Base-by-base conservation (phyloP, 345 rosid genomes). In the Eutrema japonicum region DNA sequence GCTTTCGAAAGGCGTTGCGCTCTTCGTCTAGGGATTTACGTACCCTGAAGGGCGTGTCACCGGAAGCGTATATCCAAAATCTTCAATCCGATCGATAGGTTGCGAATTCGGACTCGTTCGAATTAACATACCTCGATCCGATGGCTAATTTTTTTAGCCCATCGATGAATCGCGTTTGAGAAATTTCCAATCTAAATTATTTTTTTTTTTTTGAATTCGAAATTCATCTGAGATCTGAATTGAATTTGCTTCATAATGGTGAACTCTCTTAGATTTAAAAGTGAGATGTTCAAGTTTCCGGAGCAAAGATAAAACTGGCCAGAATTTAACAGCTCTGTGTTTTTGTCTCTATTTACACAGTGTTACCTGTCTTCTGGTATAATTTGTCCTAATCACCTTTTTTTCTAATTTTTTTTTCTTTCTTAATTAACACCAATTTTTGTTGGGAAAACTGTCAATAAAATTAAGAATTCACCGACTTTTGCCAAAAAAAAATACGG, bases 1-100 rank as follows among this genome's bases (percentile, higher is more conserved):
- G 78, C 74, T 75, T 75, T 68, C 74, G 74, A 75, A 75, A 75
- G 78, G 78, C 74, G 78, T 75, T 75, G 78, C 78, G 74, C 74
- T 73, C 78, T 74, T 74, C 73, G 62, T 50, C 8, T 41, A 2
- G 26, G 73, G 48, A 36, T 40, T 48, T 12, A 35, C 12, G 11
- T 68, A 35, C 55, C 64, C 55, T 75, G 68, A 75, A 75, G 78
- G 78, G 74, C 78, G 78, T 68, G 78, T 75, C 78, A 75, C 74
- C 74, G 74, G 10, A 75, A 68, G 78, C 78, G 73, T 75, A 75
- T 3, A 67, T 3, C 1, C 12, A 57, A 58, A 66, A 3, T 10
- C 27, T 6, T 75, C 74, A 75, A 75, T 60, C 0, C 74, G 78
- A 75, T 60, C 35, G 13, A 35, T 68, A 42, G 73, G 4, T 5